Evolutionary conservation across 2,329 filamentous ascomycete genomes (phyloP), one percentile per base, ranked within the genome.

Genomic region (Periconia macrospinosa): DNA sequence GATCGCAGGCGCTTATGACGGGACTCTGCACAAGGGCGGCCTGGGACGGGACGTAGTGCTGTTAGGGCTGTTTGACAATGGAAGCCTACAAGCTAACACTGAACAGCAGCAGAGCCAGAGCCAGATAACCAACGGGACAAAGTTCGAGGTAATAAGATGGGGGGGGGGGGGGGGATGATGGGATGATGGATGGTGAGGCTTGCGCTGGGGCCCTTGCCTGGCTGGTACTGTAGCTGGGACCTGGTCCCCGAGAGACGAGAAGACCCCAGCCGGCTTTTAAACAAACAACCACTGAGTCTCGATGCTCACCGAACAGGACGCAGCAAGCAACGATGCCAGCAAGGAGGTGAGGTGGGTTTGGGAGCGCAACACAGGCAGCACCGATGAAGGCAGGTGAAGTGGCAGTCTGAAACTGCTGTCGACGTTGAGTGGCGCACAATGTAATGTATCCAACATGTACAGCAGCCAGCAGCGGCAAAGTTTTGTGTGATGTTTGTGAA

Each of bases 1-100:
- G 70, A 71, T 72, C 69, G 67, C 61, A 65, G 58, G 61, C 59
- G 61, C 56, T 58, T 62, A 65, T 58, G 64, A 66, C 61, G 56
- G 62, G 59, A 47, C 23, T 62, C 58, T 55, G 60, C 61, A 61
- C 57, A 65, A 57, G 62, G 45, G 27, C 35, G 60, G 55, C 58
- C 63, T 65, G 63, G 63, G 57, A 68, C 66, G 59, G 61, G 45
- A 41, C 35, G 54, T 47, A 48, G 54, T 50, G 30, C 41, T 27
- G 46, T 50, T 23, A 47, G 46, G 43, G 54, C 43, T 43, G 47
- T 50, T 53, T 54, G 55, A 59, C 50, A 47, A 56, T 42, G 54
- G 51, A 45, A 44, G 49, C 15, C 33, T 6, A 10, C 33, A n/a
- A n/a, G 33, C 33, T 37, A 13, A n/a, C 33, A 14, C 33, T 27